A percentile compares a stretch with the other conserved stretches of the same genome.
Conservation (phyloP, 805 yeast species). For the Candida gorgasii region DNA sequence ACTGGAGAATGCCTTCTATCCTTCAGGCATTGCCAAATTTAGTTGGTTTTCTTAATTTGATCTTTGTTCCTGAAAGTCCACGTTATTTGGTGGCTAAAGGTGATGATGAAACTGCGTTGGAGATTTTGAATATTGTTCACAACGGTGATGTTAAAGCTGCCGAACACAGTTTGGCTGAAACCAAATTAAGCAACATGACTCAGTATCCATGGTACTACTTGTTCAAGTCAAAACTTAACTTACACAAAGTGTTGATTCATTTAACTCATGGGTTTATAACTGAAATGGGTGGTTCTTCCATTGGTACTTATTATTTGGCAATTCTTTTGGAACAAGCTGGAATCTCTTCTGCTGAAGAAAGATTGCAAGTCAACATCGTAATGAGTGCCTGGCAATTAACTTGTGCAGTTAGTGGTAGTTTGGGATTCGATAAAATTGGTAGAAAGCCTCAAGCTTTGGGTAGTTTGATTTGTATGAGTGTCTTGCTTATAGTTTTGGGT, state of each 20-base stretch:
- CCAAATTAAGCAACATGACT: background rate
- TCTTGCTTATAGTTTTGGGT: constrained; percentile 13
- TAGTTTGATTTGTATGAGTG: constrained; percentile 13
- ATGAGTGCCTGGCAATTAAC: constrained; percentile 16
- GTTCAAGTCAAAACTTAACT: constrained; percentile 11
- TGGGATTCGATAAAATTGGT: constrained; percentile 16
- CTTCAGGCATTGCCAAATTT: constrained; percentile 15
- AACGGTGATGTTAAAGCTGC: constrained; percentile 4
- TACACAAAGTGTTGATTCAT: constrained; percentile 10
- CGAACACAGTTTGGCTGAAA: constrained; percentile 2
- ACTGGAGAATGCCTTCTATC: constrained; percentile 19
- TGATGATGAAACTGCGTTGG: constrained; percentile 15
- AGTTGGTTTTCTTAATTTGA: constrained; percentile 14
- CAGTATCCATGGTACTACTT: constrained; percentile 11
- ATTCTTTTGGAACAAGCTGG: constrained; percentile 16
- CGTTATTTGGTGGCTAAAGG: constrained; percentile 19
- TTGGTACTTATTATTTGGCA: constrained; percentile 17
- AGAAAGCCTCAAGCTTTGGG: constrained; percentile 12
- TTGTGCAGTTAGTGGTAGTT: constrained; percentile 12
- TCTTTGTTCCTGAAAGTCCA: constrained; percentile 24
- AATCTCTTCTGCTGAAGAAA: constrained; percentile 11
- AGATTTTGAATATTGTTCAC: constrained; percentile 11
- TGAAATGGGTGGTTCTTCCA: constrained; percentile 20
- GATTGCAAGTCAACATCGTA: constrained; percentile 16
- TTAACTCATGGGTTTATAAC: constrained; percentile 15